These are phyloP conservation scores for Aspergillus aculeatus DNA, from an alignment of 2,329 filamentous ascomycete genomes.

Conservation along the genomic window DNA sequence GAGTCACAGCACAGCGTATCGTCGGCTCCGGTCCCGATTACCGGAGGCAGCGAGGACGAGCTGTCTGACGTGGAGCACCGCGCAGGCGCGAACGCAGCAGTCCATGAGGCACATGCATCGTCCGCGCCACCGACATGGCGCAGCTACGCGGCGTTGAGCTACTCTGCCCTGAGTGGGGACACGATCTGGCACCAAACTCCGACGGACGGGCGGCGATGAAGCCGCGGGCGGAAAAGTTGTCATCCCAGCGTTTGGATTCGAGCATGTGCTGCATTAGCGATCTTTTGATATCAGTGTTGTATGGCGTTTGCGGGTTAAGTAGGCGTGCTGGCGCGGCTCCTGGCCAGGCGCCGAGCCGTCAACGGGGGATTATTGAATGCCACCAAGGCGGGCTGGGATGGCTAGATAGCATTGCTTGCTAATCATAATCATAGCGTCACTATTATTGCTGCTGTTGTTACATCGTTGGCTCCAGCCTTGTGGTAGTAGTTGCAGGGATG, in stretches of 20 bases:
- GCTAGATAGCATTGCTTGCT: background rate
- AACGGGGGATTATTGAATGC: background rate
- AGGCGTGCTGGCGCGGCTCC: background rate
- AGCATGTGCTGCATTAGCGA: conserved; percentile 36
- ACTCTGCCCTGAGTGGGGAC: conserved; percentile 48
- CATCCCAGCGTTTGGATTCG: conserved; percentile 16
- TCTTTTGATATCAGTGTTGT: conserved; percentile 22
- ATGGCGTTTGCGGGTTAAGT: conserved; percentile 28
- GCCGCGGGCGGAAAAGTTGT: conserved; percentile 16
- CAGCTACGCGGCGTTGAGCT: conserved; percentile 44
- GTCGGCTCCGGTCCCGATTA: conserved; percentile 52
- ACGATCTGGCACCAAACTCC: conserved; percentile 45
- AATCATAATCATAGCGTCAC: background rate
- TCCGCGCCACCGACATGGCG: conserved; percentile 44
- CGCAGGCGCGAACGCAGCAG: conserved; percentile 32
- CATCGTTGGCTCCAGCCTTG: background rate
- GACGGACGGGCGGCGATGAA: conserved; percentile 40
- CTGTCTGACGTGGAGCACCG: conserved; percentile 46
- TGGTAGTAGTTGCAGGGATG: background rate
- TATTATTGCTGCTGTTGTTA: background rate
- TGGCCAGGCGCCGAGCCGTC: background rate
- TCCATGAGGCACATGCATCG: conserved; percentile 33
- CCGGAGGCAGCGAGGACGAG: conserved; percentile 34
- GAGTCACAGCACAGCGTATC: conserved; percentile 49
- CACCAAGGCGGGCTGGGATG: background rate